Base-by-base conservation (phyloP, 169 alveolate species). In the Plasmodium ovale region DNA sequence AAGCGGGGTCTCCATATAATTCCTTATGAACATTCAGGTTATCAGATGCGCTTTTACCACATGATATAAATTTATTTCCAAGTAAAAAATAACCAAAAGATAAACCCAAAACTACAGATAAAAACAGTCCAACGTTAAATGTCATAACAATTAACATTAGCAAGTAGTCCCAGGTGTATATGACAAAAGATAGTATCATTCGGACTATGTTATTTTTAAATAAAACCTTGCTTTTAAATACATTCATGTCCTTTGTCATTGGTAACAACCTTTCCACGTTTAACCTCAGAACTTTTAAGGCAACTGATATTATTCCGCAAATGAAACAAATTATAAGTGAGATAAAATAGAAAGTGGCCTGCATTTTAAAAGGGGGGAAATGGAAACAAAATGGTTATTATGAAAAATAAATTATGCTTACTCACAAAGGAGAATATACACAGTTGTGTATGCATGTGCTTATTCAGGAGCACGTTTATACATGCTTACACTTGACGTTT, bases 141-240 rank as follows among this genome's bases (percentile, higher is more conserved):
- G 94, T 89, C 96, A 93, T 93, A 29, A 92, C 94, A 37, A 93
- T 68, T 58, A 93, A 68, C 96, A 93, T 93, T 74, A 93, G 59
- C 27, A 74, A 47, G 42, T 89, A 93, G 72, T 93, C 96, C 94
- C 93, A 65, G 25, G 89, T 33, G 23, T 72, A 82, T 27, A 88
- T 91, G 51, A 77, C 21, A 51, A 77, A 88, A 60, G 92, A 54
- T 16, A 88, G 39, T 7, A 82, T 27, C 64, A 87, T 87, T 74
- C 88, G 58, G 19, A 51, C 12, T 10, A 49, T 39, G 35, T 74
- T 74, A 65, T 54, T 59, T 74, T 74, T 74, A 59, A 74, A 74
- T 59, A 74, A 54, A 33, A 37, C 21, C 60, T 5, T 33, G 72
- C 88, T 74, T 23, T 5, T 74, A 19, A 60, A 59, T 60, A 74